Evolutionary conservation across 345 rosid species (phyloP), one percentile per base, ranked within the genome.

Genomic region (Eucalyptus tenuipes): DNA sequence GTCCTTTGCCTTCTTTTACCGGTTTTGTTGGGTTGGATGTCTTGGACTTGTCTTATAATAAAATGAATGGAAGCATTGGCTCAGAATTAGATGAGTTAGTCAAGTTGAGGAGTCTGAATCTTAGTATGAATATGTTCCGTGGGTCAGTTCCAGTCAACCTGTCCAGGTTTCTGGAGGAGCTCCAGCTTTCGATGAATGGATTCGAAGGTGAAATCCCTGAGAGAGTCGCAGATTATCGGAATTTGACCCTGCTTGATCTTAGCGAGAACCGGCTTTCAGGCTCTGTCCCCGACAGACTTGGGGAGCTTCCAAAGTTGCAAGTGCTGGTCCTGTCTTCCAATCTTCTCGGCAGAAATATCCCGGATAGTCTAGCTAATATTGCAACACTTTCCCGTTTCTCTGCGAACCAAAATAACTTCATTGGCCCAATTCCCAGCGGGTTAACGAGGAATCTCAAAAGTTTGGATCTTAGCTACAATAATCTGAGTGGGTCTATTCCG

Each of bases 401-500:
- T 31, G 98, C 98, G 0, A 93, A 95, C 85, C 93, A 88, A 50
- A 96, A 97, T 89, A 7, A 3, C 11, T 94, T 96, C 87, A 13
- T 1, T 13, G 96, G 96, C 87, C 8, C 29, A 25, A 92, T 97
- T 88, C 97, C 98, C 18, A 82, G 64, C 44, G 92, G 91, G 88
- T 88, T 95, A 89, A 94, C 97, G 8, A 90, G 20, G 20, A 48
- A 29, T 91, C 91, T 97, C 64, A 88, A 16, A 42, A 61, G 13
- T 80, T 91, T 96, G 75, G 98, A 96, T 89, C 95, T 97, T 68
- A 95, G 98, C 92, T 95, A 89, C 89, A 96, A 96, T 91, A n/a
- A 29, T 3, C 85, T 97, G 82, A n/a, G 5, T 1, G 99, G 97
- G 52, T 17, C 49, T 10, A 93, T 97, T 87, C 95, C 96, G 71